Evolutionary conservation across 78 protist genomes (phyloP).

Genomic region (Cavenderia fasciculata): DNA sequence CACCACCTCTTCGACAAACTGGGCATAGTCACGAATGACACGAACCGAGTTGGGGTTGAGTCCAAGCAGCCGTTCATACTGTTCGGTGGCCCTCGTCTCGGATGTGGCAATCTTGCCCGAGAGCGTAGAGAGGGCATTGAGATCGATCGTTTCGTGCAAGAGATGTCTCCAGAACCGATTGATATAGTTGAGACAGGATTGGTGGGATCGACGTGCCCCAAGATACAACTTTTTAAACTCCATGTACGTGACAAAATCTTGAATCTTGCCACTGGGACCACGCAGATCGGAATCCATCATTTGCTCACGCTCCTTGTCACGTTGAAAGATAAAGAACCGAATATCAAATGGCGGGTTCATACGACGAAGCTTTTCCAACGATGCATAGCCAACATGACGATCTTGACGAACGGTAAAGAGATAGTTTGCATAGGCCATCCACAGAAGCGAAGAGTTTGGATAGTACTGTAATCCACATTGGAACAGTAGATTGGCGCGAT

Average conservation of each 20-base stretch:
- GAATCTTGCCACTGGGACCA: conserved; percentile 60
- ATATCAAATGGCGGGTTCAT: conserved; percentile 49
- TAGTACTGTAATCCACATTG: conserved; percentile 65
- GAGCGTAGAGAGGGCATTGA: conserved; percentile 14
- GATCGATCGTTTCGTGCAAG: conserved; percentile 54
- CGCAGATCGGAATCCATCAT: conserved; percentile 60
- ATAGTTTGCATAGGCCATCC: conserved; percentile 72
- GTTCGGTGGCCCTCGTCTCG: conserved; percentile 62
- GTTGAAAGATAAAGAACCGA: conserved; percentile 45
- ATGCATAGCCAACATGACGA: conserved; percentile 58
- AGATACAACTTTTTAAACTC: conserved; percentile 59
- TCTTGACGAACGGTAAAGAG: conserved; percentile 45
- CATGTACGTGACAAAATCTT: conserved; percentile 68
- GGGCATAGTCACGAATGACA: conserved; percentile 54
- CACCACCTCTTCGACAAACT: conserved; percentile 56
- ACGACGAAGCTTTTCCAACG: conserved; percentile 60
- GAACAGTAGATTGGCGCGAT: conserved; percentile 34
- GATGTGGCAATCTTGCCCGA: conserved; percentile 46
- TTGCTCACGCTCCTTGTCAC: conserved; percentile 66
- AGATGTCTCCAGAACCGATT: conserved; percentile 36
- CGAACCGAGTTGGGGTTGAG: conserved; percentile 61
- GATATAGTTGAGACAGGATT: conserved; percentile 23
- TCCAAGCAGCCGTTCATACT: conserved; percentile 43
- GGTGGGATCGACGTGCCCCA: conserved; percentile 34
- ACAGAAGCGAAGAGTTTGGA: conserved; percentile 28